Base-by-base conservation (phyloP, 768 basidiomycete genomes). In the Suillus lakei region DNA sequence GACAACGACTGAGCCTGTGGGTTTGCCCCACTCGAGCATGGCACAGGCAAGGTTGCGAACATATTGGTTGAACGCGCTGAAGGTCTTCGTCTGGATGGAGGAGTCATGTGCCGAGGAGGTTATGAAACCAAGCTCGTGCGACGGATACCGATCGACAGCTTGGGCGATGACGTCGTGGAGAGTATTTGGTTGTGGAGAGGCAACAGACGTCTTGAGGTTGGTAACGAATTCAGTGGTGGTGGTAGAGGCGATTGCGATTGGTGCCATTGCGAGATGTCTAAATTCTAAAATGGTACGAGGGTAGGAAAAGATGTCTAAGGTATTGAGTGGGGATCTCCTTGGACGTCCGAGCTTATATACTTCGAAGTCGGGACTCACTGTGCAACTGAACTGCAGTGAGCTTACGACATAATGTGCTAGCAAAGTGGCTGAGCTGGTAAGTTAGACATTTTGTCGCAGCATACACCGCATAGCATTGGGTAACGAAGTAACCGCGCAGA, bases 81-180 rank as follows among this genome's bases (percentile, higher is more conserved):
- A 77, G 0, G 74, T 67, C 50, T 69, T 74, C 3, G 72, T 72
- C 38, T 69, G 69, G 8, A 74, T 73, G 12, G 76, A 68, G 10
- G 72, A 77, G 38, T 77, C 69, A 26, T 74, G 74, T 21, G 74
- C 69, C 0, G 74, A 76, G 10, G 74, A 77, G 0, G 76, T 69
- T 38, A 76, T 62, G 16, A 76, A 76, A 13, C 67, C 62, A 46
- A 76, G 72, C 21, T 76, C 67, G 30, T 70, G 76, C 3, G 46
- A 30, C 10, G 76, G 71, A 38, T 76, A 74, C 9, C 64, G 67
- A 6, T 18, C 26, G 13, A 65, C 71, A 8, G 71, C 76, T 15
- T 58, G 68, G 55, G 69, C 67, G 28, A 77, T 26, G 28, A 74
- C 62, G 16, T 74, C 71, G 18, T 70, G 58, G 7, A 76, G 67